These are phyloP conservation scores for Euphorbia lathyris DNA, from an alignment of 345 rosid species.

Conservation along the genomic window DNA sequence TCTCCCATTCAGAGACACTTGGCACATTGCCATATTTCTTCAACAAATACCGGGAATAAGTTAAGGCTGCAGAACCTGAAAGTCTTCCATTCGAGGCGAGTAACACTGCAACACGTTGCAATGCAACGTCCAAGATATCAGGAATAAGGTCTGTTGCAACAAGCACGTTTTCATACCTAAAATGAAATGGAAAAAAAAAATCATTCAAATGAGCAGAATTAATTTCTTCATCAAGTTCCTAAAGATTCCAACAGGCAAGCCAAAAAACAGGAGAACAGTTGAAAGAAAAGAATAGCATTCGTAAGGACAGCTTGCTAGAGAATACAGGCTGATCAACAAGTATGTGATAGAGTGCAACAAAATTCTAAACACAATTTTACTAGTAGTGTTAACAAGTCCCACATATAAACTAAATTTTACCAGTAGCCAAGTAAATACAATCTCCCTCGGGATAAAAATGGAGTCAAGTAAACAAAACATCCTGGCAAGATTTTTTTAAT, in stretches of 20 bases:
- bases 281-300: not conserved
- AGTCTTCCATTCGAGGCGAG: constrained; percentile 65
- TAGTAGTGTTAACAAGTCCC: not conserved
- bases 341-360: not conserved
- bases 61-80: constrained; percentile 61
- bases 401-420: not conserved
- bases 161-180: constrained; percentile 81
- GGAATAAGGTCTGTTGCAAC: constrained; percentile 84
- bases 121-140: constrained; percentile 67
- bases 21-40: constrained; percentile 70
- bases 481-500: no score
- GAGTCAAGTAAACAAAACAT: no score
- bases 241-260: not conserved
- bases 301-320: not conserved
- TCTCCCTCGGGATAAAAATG: not conserved
- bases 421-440: not conserved
- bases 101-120: constrained; percentile 57
- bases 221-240: not conserved
- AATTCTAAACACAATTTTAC: not conserved
- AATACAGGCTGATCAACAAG: not conserved
- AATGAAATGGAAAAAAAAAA: not conserved
- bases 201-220: not conserved
- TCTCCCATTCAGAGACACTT: constrained; percentile 92
- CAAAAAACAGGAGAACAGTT: not conserved
- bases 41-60: constrained; percentile 72